Evolutionary conservation across 2,329 filamentous ascomycete genomes (phyloP).

Genomic region (Aspergillus floridensis): DNA sequence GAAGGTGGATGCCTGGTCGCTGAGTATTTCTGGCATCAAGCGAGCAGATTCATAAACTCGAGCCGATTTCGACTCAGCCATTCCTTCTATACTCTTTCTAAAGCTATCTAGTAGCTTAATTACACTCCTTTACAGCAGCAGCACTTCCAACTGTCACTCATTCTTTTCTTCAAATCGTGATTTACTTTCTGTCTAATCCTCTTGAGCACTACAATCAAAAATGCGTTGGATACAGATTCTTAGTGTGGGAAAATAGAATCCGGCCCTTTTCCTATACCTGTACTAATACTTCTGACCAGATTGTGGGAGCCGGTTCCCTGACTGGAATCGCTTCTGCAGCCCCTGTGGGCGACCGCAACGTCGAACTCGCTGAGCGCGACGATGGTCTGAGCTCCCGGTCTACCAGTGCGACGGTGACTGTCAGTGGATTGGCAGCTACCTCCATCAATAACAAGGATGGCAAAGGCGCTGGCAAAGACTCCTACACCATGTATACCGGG

Average conservation of each 20-base stretch:
- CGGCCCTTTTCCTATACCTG: too few species aligned
- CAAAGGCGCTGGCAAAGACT: background rate
- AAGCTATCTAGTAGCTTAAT: conserved; percentile 1
- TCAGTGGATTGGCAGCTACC: background rate
- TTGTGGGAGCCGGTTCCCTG: background rate
- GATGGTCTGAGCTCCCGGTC: background rate
- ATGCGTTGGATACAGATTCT: conserved; percentile 5
- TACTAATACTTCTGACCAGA: too few species aligned
- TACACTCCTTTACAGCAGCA: background rate
- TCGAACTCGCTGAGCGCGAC: background rate
- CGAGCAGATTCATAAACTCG: background rate
- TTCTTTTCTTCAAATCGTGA: background rate
- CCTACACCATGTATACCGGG: conserved; percentile 22
- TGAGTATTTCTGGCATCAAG: background rate
- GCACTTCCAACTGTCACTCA: background rate
- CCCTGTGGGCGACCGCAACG: background rate
- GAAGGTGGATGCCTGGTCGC: background rate
- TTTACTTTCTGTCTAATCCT: background rate
- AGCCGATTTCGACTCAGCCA: conserved; percentile 2
- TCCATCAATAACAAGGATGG: background rate
- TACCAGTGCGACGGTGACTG: conserved; percentile 1
- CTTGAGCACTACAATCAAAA: background rate
- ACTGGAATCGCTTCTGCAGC: background rate
- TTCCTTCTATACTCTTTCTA: background rate
- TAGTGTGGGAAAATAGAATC: background rate